Percentiles rank a stretch among this genome's conserved stretches.
Conservation (phyloP, 495 filamentous ascomycete genomes). For the Chaetomium tenue region DNA sequence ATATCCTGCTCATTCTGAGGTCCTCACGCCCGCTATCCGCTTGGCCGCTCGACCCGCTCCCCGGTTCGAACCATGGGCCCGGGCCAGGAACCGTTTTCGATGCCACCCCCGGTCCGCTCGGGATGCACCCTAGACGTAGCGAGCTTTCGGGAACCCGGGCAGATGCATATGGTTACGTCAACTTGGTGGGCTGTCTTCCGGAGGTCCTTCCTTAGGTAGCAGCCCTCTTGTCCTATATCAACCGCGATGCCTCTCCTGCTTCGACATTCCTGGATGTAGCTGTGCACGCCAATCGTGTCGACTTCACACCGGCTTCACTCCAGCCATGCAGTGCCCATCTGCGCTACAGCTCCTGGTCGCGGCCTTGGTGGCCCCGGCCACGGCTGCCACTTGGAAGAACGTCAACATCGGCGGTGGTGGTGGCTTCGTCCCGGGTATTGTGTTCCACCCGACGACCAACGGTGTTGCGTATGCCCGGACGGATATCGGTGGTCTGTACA, state of each 20-base stretch:
- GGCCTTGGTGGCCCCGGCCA: constrained; percentile 28
- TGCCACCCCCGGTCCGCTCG: constrained; percentile 6
- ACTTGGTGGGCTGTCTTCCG: constrained; percentile 13
- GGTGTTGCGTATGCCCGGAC: constrained; percentile 61
- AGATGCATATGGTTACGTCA: constrained; percentile 2
- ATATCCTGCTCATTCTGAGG: no score
- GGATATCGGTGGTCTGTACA: constrained; percentile 63
- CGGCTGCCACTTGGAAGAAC: constrained; percentile 49
- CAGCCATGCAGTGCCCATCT: constrained; percentile 40
- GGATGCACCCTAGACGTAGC: not conserved
- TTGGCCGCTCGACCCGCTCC: not conserved
- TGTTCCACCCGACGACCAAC: constrained; percentile 56
- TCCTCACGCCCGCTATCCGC: no score
- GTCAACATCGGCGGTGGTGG: constrained; percentile 56
- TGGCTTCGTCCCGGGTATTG: constrained; percentile 58
- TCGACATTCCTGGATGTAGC: constrained; percentile 18
- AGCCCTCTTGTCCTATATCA: constrained; percentile 25
- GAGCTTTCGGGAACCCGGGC: constrained; percentile 21
- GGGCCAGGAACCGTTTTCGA: constrained; percentile 20
- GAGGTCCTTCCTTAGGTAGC: not conserved
- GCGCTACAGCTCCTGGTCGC: constrained; percentile 37
- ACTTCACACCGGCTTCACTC: constrained; percentile 22
- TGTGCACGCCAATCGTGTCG: constrained; percentile 9
- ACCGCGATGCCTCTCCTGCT: constrained; percentile 6
- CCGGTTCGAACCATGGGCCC: constrained; percentile 22